These are phyloP conservation scores for Euphorbia corollata DNA, from an alignment of 441 rosid species.

Conservation along the genomic window DNA sequence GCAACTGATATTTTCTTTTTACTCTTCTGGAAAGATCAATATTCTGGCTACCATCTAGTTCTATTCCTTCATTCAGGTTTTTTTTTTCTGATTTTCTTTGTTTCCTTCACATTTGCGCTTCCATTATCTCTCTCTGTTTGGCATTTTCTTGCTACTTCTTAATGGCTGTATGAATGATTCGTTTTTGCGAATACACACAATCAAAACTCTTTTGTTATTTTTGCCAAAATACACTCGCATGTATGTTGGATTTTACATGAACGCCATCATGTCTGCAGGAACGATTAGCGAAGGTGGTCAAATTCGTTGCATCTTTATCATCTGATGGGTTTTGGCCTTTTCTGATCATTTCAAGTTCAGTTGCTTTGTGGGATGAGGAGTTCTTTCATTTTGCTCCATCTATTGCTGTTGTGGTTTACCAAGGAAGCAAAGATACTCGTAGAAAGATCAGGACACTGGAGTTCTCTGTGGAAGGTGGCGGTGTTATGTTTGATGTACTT, in stretches of 20 bases:
- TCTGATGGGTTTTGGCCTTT: slow-evolving; percentile 33
- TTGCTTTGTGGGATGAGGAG: slow-evolving; percentile 48
- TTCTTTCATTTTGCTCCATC: slow-evolving; percentile 35
- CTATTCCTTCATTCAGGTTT: not conserved
- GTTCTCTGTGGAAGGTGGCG: slow-evolving; percentile 34
- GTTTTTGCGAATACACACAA: not conserved
- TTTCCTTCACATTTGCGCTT: not conserved
- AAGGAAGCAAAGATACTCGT: slow-evolving; percentile 37
- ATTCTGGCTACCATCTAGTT: slow-evolving; percentile 1
- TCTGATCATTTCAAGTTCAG: slow-evolving; percentile 41
- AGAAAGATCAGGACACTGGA: slow-evolving; percentile 36
- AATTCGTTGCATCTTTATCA: slow-evolving; percentile 33
- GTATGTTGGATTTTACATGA: not conserved
- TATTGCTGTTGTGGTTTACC: slow-evolving; percentile 38
- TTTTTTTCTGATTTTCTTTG: not conserved
- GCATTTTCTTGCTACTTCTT: not conserved
- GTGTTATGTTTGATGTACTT: slow-evolving; percentile 44
- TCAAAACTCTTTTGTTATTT: not conserved
- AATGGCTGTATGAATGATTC: not conserved
- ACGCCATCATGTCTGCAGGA: slow-evolving; percentile 35
- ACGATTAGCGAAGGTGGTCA: slow-evolving; percentile 36
- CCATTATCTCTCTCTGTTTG: not conserved
- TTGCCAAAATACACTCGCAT: not conserved
- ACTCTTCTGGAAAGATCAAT: not conserved
- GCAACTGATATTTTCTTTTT: not conserved